phyloP scores from a whole-genome alignment of 805 yeast species.

The Teunomyces cretensis region DNA sequence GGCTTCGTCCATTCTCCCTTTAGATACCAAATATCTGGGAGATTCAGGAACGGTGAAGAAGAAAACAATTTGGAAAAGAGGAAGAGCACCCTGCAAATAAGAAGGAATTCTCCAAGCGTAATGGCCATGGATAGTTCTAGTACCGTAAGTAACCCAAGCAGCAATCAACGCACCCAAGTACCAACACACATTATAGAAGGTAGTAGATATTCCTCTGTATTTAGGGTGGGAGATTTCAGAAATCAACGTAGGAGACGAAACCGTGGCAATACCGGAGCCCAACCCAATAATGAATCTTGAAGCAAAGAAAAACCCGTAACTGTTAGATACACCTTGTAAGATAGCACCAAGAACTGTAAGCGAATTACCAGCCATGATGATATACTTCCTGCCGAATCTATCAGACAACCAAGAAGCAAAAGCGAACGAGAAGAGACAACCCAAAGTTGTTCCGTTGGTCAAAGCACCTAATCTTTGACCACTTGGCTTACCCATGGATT shows the following conservation, averaged over 20 bases:
- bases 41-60: constrained; percentile 43
- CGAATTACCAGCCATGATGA: constrained; percentile 23
- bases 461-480: constrained; percentile 23
- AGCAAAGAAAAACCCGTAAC: constrained; percentile 38
- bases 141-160: constrained; percentile 52
- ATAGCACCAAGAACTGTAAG: constrained; percentile 34
- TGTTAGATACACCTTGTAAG: constrained; percentile 36
- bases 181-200: constrained; percentile 53
- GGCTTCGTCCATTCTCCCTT: constrained; percentile 26
- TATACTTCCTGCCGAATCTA: constrained; percentile 39
- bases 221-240: constrained; percentile 52
- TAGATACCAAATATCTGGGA: constrained; percentile 28
- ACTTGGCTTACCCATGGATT: constrained; percentile 27
- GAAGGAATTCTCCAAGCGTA: constrained; percentile 60
- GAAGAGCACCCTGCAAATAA: constrained; percentile 48
- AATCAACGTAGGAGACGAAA: constrained; percentile 48
- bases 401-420: constrained; percentile 34
- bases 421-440: constrained; percentile 31
- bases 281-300: constrained; percentile 50
- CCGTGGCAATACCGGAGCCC: constrained; percentile 43
- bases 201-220: constrained; percentile 22
- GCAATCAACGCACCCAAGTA: constrained; percentile 55
- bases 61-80: constrained; percentile 38
- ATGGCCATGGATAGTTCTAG: constrained; percentile 25
- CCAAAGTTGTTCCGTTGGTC: constrained; percentile 29